These are phyloP conservation scores for Lepidium didymum DNA, from an alignment of 345 rosid species.

Conservation along the genomic window DNA sequence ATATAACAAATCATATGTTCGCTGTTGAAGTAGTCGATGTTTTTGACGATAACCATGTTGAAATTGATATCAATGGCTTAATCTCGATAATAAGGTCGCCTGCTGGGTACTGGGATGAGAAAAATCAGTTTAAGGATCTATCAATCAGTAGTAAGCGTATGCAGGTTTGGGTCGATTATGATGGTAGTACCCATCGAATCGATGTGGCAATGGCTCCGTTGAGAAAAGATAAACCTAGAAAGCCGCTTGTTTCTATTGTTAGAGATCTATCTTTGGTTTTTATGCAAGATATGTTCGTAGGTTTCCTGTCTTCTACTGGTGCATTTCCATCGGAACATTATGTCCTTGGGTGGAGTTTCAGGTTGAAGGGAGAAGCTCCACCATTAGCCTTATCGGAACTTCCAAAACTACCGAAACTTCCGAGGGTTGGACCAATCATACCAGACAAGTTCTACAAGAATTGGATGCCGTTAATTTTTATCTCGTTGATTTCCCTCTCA, in stretches of 20 bases:
- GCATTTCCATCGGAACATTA: conserved; percentile 25
- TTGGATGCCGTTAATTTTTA: conserved; percentile 26
- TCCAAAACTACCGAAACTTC: conserved; percentile 47
- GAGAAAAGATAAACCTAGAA: conserved; percentile 25
- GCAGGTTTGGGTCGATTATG: conserved; percentile 74
- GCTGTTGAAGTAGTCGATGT: conserved; percentile 41
- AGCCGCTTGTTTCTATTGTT: conserved; percentile 35
- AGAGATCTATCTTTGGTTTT: conserved; percentile 36
- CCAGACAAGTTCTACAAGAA: conserved; percentile 18
- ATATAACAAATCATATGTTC: conserved; percentile 32
- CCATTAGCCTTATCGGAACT: conserved; percentile 35
- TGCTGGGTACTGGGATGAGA: conserved; percentile 25
- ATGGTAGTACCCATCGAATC: conserved; percentile 33
- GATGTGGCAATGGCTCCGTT: conserved; percentile 49
- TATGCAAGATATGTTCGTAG: conserved; percentile 37
- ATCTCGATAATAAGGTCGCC: conserved; percentile 6
- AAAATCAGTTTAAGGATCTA: conserved; percentile 26
- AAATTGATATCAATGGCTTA: conserved; percentile 37
- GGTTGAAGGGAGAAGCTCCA: conserved; percentile 34
- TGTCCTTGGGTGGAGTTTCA: conserved; percentile 58
- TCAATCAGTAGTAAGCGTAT: conserved; percentile 35
- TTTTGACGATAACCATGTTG: conserved; percentile 39
- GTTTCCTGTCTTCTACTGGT: conserved; percentile 51
- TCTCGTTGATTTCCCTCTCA: background rate
- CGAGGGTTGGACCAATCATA: conserved; percentile 2